These are phyloP conservation scores for Fusarium sp. DNA, from an alignment of 2,329 filamentous ascomycete species.

Conservation along the genomic window DNA sequence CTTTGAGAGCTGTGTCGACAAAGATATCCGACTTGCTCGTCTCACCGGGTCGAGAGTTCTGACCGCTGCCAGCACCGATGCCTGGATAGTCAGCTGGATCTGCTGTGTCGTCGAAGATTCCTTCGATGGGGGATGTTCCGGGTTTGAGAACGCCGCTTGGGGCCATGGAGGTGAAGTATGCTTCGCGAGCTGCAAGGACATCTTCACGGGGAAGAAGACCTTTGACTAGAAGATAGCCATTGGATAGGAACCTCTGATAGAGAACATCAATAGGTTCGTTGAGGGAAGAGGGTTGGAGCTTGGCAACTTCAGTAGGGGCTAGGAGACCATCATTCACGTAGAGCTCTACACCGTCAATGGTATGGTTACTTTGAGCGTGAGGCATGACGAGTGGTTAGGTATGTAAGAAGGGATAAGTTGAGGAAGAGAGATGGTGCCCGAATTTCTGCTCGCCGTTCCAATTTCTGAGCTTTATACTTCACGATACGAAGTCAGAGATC, in stretches of 20 bases:
- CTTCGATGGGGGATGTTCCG: slow-evolving; percentile 61
- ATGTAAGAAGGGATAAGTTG: too few relatives aligned
- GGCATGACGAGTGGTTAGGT: neutral
- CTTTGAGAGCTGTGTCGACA: slow-evolving; percentile 59
- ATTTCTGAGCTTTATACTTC: neutral
- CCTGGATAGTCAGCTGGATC: slow-evolving; percentile 40
- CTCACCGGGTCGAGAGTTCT: slow-evolving; percentile 53
- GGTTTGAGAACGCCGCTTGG: slow-evolving; percentile 67
- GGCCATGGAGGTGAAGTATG: slow-evolving; percentile 65
- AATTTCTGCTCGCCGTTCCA: too few relatives aligned
- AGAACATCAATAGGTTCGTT: neutral
- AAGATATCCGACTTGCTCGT: slow-evolving; percentile 41
- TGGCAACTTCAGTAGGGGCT: neutral
- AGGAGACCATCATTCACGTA: neutral
- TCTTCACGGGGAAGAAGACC: slow-evolving; percentile 63
- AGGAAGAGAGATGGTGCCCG: too few relatives aligned
- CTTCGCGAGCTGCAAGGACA: slow-evolving; percentile 61
- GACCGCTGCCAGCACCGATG: slow-evolving; percentile 60
- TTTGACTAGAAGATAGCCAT: slow-evolving; percentile 68
- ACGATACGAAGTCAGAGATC: neutral
- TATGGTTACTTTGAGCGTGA: neutral
- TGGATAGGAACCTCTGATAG: neutral
- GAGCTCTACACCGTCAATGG: neutral
- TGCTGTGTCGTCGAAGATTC: slow-evolving; percentile 56
- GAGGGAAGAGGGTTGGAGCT: neutral